Evolutionary conservation across 805 yeast species (phyloP).

Genomic region (Wickerhamiella bombiphila): DNA sequence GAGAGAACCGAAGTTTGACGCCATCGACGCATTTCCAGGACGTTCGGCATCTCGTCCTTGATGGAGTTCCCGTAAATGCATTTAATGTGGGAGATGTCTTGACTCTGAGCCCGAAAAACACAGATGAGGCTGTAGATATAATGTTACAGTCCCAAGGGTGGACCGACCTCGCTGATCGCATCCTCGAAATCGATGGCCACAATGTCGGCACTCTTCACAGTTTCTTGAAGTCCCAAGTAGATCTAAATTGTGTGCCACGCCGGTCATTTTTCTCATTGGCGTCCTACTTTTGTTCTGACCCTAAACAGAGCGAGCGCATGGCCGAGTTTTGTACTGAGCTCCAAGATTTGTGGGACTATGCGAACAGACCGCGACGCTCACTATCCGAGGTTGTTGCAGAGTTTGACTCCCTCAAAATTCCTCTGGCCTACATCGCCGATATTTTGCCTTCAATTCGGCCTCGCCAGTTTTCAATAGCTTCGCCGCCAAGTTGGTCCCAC

Average conservation of each 20-base stretch:
- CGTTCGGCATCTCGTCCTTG: constrained; percentile 48
- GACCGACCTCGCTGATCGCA: constrained; percentile 54
- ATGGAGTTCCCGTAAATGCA: constrained; percentile 15
- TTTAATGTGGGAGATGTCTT: constrained; percentile 65
- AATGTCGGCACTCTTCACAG: constrained; percentile 44
- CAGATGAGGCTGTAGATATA: constrained; percentile 43
- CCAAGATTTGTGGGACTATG: constrained; percentile 77
- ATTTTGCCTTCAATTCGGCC: constrained; percentile 68
- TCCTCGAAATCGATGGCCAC: constrained; percentile 25
- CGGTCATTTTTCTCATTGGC: constrained; percentile 62
- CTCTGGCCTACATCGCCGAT: constrained; percentile 62
- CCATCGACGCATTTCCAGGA: constrained; percentile 72
- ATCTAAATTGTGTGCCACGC: constrained; percentile 68
- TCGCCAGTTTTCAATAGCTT: constrained; percentile 73
- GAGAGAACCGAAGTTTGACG: constrained; percentile 54
- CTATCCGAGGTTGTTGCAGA: constrained; percentile 72
- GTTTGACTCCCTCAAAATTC: constrained; percentile 61
- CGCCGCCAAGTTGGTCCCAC: constrained; percentile 21
- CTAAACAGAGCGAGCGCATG: constrained; percentile 63
- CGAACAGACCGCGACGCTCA: constrained; percentile 85
- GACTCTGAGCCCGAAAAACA: constrained; percentile 62
- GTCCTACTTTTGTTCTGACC: constrained; percentile 57
- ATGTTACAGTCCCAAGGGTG: constrained; percentile 61
- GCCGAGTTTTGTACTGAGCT: constrained; percentile 60
- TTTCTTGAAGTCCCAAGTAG: constrained; percentile 64